Evolutionary conservation across 2,329 filamentous ascomycete genomes (phyloP), one percentile per base, ranked within the genome.

Genomic region (Aaosphaeria pasadenensis): DNA sequence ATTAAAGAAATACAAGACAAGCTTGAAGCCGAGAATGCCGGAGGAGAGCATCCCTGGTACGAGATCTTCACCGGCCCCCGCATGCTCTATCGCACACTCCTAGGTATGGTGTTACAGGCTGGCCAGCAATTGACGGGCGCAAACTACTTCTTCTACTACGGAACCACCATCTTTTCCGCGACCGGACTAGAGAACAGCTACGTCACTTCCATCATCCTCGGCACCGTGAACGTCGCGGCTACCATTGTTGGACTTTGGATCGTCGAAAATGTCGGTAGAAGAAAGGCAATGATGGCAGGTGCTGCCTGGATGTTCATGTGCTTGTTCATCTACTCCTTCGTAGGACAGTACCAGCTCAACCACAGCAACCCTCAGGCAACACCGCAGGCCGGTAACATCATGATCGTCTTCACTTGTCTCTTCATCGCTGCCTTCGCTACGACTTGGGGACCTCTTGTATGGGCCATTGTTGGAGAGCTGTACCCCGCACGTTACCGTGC

Each of bases 381-480:
- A 4, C 66, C 70, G 4, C 51, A 55, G 2, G 74, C 81, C 7
- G 85, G 84, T 13, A 74, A 78, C 5, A 78, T 80, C 46, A 80
- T 88, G 56, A 85, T 88, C 43, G 78, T 85, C 47, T 87, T 87
- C 67, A 85, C 85, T 1, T 87, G 84, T 61, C 72, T 88, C 40
- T 86, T 86, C 64, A 85, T 86, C 56, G 75, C 84, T 1, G 82
- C 78, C 1, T 88, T 84, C 53, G 84, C 84, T 2, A 85, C 81
- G 0, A 87, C 84, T 4, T 88, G 85, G 85, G 85, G 84, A 31
- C 85, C 85, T 1, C 77, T 84, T 42, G 84, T 87, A 48, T 91
- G 87, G 87, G 83, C 87, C 46, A 77, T 86, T 42, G 81, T 84
- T 45, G 80, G 82, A 6, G 82, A 86, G 62, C 75, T 88, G 42